Conservation (phyloP, 2,329 filamentous ascomycete species). For the Colletotrichum spinosum region DNA sequence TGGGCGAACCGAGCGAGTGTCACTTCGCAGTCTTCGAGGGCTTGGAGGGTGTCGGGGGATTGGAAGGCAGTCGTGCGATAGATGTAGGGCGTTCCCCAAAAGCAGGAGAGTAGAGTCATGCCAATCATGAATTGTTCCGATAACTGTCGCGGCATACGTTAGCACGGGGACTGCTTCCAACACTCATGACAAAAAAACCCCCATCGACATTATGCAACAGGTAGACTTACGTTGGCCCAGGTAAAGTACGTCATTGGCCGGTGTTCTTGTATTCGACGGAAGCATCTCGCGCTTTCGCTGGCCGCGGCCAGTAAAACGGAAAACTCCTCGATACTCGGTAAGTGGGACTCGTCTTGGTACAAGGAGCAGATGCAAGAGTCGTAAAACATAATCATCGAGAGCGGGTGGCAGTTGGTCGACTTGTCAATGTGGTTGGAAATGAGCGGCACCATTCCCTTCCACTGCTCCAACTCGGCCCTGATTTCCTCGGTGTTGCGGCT, state of each 20-base stretch:
- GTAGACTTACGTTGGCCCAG: not conserved
- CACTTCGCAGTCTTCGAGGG: constrained; percentile 11
- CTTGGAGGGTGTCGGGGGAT: constrained; percentile 12
- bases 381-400: constrained; percentile 16
- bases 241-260: constrained; percentile 8
- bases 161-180: not conserved
- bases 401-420: constrained; percentile 19
- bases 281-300: constrained; percentile 10
- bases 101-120: constrained; percentile 6
- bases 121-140: constrained; percentile 9
- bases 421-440: constrained; percentile 9
- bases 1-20: not conserved
- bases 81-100: constrained; percentile 12
- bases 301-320: constrained; percentile 3
- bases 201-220: not conserved
- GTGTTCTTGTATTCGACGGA: constrained; percentile 16
- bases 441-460: constrained; percentile 16
- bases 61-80: constrained; percentile 5
- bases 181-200: not conserved
- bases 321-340: constrained; percentile 10
- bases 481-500: constrained; percentile 1
- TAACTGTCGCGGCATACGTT: not conserved
- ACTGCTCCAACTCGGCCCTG: constrained; percentile 12
- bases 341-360: not conserved
- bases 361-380: constrained; percentile 10